Conservation (phyloP, 805 yeast species). For the Ogataea paraovalis region DNA sequence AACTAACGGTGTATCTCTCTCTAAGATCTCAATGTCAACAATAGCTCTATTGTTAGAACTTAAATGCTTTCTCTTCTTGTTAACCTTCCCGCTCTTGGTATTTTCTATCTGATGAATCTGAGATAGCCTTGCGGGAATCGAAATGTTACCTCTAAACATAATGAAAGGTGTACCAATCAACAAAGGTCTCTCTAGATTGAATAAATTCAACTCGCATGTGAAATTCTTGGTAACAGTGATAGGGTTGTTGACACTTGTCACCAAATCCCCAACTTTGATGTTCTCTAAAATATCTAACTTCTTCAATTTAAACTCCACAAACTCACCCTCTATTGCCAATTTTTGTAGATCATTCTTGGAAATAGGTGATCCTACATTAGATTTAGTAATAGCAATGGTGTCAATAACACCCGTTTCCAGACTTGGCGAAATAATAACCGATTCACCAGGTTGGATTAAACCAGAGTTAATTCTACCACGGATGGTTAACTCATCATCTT, state of each 20-base stretch:
- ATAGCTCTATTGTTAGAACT: constrained; percentile 56
- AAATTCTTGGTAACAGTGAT: constrained; percentile 46
- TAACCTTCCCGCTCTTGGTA: constrained; percentile 36
- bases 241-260: constrained; percentile 30
- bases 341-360: constrained; percentile 19
- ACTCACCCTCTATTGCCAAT: constrained; percentile 52
- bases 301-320: constrained; percentile 42
- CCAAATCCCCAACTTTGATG: constrained; percentile 61
- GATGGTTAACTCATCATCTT: constrained; percentile 46
- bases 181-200: constrained; percentile 67
- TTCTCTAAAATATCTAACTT: constrained; percentile 35
- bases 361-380: constrained; percentile 22
- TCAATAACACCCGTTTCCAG: constrained; percentile 42
- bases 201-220: constrained; percentile 55
- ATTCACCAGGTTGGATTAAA: constrained; percentile 64
- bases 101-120: constrained; percentile 36
- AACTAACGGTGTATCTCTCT: constrained; percentile 48
- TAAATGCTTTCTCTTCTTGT: constrained; percentile 52
- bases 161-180: constrained; percentile 77
- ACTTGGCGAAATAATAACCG: constrained; percentile 53
- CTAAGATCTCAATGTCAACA: constrained; percentile 51
- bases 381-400: constrained; percentile 22
- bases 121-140: constrained; percentile 63
- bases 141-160: constrained; percentile 70
- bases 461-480: constrained; percentile 71